Base-by-base conservation (phyloP, 768 basidiomycete species). In the Tephrocybe rancida region DNA sequence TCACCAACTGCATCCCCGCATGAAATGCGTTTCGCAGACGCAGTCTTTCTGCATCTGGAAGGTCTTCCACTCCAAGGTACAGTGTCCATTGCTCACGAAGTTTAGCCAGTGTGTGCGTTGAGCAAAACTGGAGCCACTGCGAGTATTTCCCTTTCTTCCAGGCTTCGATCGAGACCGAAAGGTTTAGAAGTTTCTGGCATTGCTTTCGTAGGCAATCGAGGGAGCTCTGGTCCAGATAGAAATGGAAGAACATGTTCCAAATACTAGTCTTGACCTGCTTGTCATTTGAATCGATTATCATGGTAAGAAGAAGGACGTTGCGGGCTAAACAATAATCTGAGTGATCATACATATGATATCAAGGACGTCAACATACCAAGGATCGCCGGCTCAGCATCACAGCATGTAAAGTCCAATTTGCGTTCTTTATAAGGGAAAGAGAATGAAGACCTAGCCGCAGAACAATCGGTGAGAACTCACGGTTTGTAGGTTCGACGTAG, bases 221-320 rank as follows among this genome's bases (percentile, higher is more conserved):
- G 0, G 75, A 65, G 3, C 27, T 25, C 22, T 75, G 56, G 63
- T 81, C 74, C 13, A 83, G 54, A 52, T 70, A 76, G 38, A 81
- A 63, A 56, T 83, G 76, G 54, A 73, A 81, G 64, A 79, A 83
- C 3, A 79, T 71, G 47, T 76, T 71, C 78, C 77, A 84, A 8
- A 73, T 58, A 8, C 25, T 53, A 2, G 43, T 43, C 9, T 60
- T 49, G 3, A 54, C 59, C 19, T 48, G 38, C 2, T 55, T 14
- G 0, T 59, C 21, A 2, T 66, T 53, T 1, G 63, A 60, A 45
- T 82, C 79, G 2, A 58, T 50, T 6, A 81, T 57, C 52, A 83
- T 56, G 0, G 78, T 76, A 41, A 78, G 64, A 3, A 84, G 67
- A 7, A 84, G 51, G 24, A 76, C 63, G 50, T 83, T 81, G 9